phyloP scores from a whole-genome alignment of 352 stramenopile species.

The Globisporangium cystogenes region DNA sequence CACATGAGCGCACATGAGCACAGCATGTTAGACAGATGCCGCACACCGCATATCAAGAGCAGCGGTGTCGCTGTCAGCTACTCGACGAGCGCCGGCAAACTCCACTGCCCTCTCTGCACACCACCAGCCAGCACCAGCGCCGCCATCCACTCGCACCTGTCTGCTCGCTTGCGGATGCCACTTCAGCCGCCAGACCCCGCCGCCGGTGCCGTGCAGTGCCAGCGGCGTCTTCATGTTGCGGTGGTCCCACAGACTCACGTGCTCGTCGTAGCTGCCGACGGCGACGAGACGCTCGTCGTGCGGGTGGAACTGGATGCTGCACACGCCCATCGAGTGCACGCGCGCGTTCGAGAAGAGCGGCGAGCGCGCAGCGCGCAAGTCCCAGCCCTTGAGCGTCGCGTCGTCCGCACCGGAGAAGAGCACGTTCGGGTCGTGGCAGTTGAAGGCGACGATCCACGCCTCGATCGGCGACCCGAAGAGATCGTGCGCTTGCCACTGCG shows the following conservation, averaged over 20 bases:
- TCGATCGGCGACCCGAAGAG: conserved; percentile 77
- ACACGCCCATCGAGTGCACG: conserved; percentile 78
- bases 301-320: conserved; percentile 82
- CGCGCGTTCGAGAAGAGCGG: conserved; percentile 56
- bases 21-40: too few species aligned
- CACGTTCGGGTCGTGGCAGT: conserved; percentile 70
- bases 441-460: conserved; percentile 78
- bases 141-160: too few species aligned
- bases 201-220: conserved; percentile 22
- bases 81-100: too few species aligned
- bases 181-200: too few species aligned
- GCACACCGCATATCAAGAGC: too few species aligned
- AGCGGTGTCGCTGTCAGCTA: too few species aligned
- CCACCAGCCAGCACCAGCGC: too few species aligned
- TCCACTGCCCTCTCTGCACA: too few species aligned
- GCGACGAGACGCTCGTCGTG: conserved; percentile 54
- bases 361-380: conserved; percentile 33
- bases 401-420: conserved; percentile 82
- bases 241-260: conserved; percentile 71
- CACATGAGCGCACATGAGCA: too few species aligned
- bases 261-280: conserved; percentile 83
- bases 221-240: conserved; percentile 57
- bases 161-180: too few species aligned
- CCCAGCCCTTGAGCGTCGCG: conserved; percentile 73
- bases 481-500: conserved; percentile 68